Conservation (phyloP, 2,329 filamentous ascomycete genomes). For the Cladosporium sp. region DNA sequence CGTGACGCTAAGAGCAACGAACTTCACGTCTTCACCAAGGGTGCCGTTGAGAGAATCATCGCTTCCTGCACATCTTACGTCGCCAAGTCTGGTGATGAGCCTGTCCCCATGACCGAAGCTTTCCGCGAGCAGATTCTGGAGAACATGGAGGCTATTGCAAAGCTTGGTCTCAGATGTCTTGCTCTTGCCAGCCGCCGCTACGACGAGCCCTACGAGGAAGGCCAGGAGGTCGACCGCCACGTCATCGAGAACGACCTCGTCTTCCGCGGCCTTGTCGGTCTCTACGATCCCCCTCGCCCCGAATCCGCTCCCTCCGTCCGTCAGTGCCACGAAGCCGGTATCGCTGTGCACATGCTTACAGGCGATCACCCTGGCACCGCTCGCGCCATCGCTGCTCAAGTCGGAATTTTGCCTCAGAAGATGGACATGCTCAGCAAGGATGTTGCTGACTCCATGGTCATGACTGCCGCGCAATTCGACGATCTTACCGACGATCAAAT, state of each 20-base stretch:
- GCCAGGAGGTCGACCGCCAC: slow-evolving; percentile 53
- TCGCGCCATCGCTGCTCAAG: slow-evolving; percentile 74
- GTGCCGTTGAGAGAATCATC: slow-evolving; percentile 70
- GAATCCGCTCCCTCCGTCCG: slow-evolving; percentile 74
- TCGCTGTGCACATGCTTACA: slow-evolving; percentile 81
- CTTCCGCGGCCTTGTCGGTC: slow-evolving; percentile 79
- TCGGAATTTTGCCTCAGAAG: slow-evolving; percentile 69
- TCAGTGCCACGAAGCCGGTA: slow-evolving; percentile 71
- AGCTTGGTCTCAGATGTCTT: slow-evolving; percentile 67
- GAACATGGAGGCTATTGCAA: slow-evolving; percentile 70
- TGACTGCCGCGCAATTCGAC: slow-evolving; percentile 64
- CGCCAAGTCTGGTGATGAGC: slow-evolving; percentile 33
- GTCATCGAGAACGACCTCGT: slow-evolving; percentile 68
- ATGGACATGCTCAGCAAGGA: slow-evolving; percentile 61
- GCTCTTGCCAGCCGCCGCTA: slow-evolving; percentile 60
- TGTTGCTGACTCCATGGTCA: slow-evolving; percentile 69
- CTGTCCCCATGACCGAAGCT: slow-evolving; percentile 56
- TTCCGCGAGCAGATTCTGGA: slow-evolving; percentile 59
- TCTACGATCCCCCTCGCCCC: slow-evolving; percentile 82
- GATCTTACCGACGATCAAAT: slow-evolving; percentile 74
- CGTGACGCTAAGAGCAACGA: slow-evolving; percentile 57
- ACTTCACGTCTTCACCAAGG: slow-evolving; percentile 61
- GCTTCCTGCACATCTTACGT: slow-evolving; percentile 58
- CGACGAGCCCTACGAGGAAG: slow-evolving; percentile 49
- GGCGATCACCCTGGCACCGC: slow-evolving; percentile 81